Evolutionary conservation across 139 green algal genomes (phyloP).

Genomic region (Chlamydomonas incerta): DNA sequence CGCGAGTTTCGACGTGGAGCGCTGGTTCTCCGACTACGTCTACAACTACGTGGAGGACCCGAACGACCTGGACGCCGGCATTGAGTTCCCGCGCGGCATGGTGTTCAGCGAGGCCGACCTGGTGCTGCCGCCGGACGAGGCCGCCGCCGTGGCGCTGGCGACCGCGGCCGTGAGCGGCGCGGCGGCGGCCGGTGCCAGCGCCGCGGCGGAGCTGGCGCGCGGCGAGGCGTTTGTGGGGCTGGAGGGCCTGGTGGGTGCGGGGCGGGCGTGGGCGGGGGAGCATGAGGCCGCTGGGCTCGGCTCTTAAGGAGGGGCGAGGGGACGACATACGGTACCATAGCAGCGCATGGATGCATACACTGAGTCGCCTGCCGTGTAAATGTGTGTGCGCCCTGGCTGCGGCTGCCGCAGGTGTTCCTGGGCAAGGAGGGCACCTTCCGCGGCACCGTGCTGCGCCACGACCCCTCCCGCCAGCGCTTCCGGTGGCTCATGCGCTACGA

Average conservation of each 20-base stretch:
- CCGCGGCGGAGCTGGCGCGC: constrained; percentile 10
- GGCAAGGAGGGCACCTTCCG: constrained; percentile 17
- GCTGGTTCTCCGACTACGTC: neutral
- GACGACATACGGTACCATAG: neutral
- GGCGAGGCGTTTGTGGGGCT: constrained; percentile 34
- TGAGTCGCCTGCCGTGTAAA: too few species aligned
- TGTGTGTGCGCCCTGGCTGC: too few species aligned
- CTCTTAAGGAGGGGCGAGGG: neutral
- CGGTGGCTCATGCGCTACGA: constrained; percentile 34
- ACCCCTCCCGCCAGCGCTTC: constrained; percentile 5
- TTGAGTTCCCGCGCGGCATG: constrained; percentile 22
- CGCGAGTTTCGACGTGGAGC: too few species aligned
- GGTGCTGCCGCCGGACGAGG: constrained; percentile 32
- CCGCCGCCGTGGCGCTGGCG: neutral
- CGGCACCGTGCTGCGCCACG: constrained; percentile 23
- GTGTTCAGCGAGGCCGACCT: constrained; percentile 11
- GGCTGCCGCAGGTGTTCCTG: constrained; percentile 1
- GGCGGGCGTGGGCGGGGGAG: too few species aligned
- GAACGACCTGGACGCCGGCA: constrained; percentile 23
- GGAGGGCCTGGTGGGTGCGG: constrained; percentile 22
- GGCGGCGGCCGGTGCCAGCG: neutral
- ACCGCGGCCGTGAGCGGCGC: neutral
- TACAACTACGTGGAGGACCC: constrained; percentile 29
- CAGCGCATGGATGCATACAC: too few species aligned
- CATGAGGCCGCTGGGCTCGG: too few species aligned